These are phyloP conservation scores for Hypoxylon sp. DNA, from an alignment of 2,329 filamentous ascomycete species.

Conservation along the genomic window DNA sequence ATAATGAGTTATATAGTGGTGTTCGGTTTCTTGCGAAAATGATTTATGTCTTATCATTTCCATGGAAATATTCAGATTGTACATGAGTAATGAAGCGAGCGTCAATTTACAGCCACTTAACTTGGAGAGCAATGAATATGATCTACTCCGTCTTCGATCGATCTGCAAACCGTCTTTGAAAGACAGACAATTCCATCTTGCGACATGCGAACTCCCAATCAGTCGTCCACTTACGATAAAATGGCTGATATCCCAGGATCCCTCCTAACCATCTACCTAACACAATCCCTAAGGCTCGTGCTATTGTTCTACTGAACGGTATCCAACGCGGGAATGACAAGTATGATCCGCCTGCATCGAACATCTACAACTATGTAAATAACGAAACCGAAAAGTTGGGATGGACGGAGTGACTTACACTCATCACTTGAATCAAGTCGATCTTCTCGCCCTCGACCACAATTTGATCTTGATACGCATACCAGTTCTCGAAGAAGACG, in stretches of 20 bases:
- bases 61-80: neutral
- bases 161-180: conserved; percentile 48
- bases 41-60: neutral
- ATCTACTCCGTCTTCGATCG: conserved; percentile 27
- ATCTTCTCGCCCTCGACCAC: conserved; percentile 46
- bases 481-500: conserved; percentile 55
- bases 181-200: conserved; percentile 52
- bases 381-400: neutral
- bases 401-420: conserved; percentile 38
- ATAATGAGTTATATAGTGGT: conserved; percentile 3
- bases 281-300: conserved; percentile 50
- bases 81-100: conserved; percentile 3
- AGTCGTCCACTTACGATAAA: conserved; percentile 54
- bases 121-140: neutral
- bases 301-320: conserved; percentile 52
- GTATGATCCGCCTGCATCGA: conserved; percentile 57
- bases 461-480: conserved; percentile 53
- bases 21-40: conserved; percentile 4
- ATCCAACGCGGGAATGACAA: conserved; percentile 55
- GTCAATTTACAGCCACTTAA: conserved; percentile 5
- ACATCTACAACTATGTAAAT: conserved; percentile 51
- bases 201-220: conserved; percentile 55
- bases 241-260: conserved; percentile 57
- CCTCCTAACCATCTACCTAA: conserved; percentile 57
- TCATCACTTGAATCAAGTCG: conserved; percentile 49